These are phyloP conservation scores for Candida golubevii DNA, from an alignment of 805 yeast genomes.

Conservation along the genomic window DNA sequence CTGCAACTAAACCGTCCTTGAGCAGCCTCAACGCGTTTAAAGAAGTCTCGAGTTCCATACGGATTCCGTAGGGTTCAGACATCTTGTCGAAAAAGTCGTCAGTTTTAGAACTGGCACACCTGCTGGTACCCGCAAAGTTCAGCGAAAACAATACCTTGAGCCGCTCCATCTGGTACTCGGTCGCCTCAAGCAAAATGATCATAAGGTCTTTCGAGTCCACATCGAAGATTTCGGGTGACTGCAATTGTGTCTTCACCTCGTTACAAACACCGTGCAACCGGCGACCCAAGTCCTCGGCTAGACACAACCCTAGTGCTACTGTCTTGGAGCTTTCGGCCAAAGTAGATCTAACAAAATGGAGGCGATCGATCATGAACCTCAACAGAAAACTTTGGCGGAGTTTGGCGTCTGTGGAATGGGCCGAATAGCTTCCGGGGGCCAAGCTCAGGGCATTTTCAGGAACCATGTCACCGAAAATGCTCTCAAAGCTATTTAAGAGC, in stretches of 20 bases:
- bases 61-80: not conserved
- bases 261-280: not conserved
- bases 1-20: not conserved
- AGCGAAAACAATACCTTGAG: not conserved
- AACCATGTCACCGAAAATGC: too few relatives aligned
- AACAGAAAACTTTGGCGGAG: not conserved
- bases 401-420: too few relatives aligned
- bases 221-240: not conserved
- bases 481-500: not conserved
- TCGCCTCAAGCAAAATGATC: not conserved
- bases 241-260: not conserved
- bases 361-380: not conserved
- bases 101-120: not conserved
- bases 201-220: not conserved
- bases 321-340: not conserved
- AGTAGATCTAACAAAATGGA: not conserved
- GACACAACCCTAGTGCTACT: not conserved
- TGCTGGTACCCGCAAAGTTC: not conserved
- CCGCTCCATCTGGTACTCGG: not conserved
- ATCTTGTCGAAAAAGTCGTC: not conserved
- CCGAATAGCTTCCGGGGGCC: too few relatives aligned
- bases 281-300: not conserved
- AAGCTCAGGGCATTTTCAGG: too few relatives aligned
- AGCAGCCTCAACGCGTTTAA: not conserved
- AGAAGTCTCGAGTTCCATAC: not conserved